A percentile compares a stretch with the other conserved stretches of the same genome.
phyloP scores from a whole-genome alignment of 305 asterid species.

The Fraxinus albicans region DNA sequence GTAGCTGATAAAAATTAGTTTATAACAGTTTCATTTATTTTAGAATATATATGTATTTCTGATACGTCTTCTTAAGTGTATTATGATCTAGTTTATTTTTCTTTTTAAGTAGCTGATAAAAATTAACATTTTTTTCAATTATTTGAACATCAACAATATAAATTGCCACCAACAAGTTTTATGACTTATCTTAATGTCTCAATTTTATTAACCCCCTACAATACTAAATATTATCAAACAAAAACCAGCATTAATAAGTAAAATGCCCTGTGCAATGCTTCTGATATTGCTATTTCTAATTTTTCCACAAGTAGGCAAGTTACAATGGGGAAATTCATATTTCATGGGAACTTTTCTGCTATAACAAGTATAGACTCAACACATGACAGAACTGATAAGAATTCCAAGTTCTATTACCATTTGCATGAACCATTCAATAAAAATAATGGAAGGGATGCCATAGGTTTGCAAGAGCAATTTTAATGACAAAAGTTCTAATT shows the following conservation, averaged over 20 bases:
- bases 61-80: background rate
- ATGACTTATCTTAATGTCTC: background rate
- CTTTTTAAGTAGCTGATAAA: background rate
- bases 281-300: background rate
- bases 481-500: background rate
- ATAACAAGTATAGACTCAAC: background rate
- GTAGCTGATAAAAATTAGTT: background rate
- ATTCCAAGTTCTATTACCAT: background rate
- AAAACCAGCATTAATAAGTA: background rate
- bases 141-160: background rate
- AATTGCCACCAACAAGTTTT: background rate
- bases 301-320: background rate
- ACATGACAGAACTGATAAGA: background rate
- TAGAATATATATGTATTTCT: background rate
- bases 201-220: background rate
- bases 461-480: background rate
- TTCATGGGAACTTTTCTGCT: background rate
- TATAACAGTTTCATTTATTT: background rate
- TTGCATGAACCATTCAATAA: background rate
- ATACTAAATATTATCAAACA: background rate
- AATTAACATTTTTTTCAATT: background rate
- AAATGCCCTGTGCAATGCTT: background rate
- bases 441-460: background rate
- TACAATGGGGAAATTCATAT: background rate
- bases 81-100: background rate